A percentile compares a stretch with the other conserved stretches of the same genome.
Evolutionary conservation across 331 rosid species (phyloP).

Genomic region (Rosa hybrid): DNA sequence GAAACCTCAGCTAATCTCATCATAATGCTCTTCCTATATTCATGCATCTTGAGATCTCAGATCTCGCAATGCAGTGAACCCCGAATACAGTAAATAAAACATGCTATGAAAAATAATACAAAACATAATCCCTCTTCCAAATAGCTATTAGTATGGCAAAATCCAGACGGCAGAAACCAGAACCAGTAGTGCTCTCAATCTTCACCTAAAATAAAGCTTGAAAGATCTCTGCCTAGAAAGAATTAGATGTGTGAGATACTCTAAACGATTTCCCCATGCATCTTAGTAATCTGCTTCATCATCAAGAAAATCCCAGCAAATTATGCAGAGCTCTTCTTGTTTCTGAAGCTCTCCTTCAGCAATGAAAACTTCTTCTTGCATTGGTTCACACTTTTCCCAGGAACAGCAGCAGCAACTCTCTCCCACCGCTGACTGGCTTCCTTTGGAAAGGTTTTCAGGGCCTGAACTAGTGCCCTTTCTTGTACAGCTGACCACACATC

Average conservation of each 20-base stretch:
- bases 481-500: constrained; percentile 91
- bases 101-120: constrained; percentile 5
- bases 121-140: constrained; percentile 37
- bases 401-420: constrained; percentile 89
- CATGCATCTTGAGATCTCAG: constrained; percentile 17
- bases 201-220: background rate
- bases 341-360: constrained; percentile 92
- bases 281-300: constrained; percentile 4
- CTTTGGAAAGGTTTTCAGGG: constrained; percentile 91
- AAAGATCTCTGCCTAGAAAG: constrained; percentile 22
- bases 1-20: background rate
- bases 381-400: constrained; percentile 87
- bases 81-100: constrained; percentile 18
- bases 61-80: constrained; percentile 26
- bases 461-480: constrained; percentile 94
- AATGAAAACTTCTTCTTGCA: constrained; percentile 83
- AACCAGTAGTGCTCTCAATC: constrained; percentile 17
- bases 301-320: background rate
- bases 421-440: constrained; percentile 92
- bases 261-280: constrained; percentile 13
- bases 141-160: constrained; percentile 38
- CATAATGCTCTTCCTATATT: constrained; percentile 15
- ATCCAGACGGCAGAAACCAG: constrained; percentile 21
- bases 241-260: constrained; percentile 24
- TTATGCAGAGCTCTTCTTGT: constrained; percentile 67